These are phyloP conservation scores for Paecilomyces sp. DNA, from an alignment of 2,329 filamentous ascomycete species.

Conservation along the genomic window DNA sequence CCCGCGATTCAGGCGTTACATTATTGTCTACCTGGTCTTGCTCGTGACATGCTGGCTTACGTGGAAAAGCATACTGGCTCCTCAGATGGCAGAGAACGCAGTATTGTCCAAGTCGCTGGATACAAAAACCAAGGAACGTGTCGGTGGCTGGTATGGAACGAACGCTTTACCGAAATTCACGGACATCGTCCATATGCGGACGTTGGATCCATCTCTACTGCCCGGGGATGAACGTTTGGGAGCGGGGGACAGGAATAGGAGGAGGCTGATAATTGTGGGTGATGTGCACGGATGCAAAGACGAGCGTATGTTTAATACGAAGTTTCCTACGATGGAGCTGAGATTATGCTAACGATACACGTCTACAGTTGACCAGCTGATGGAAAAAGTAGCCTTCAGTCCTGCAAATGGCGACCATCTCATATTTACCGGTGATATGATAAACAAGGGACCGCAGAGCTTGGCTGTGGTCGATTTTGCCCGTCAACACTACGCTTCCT, in stretches of 20 bases:
- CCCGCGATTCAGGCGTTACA: conserved; percentile 35
- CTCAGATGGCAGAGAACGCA: conserved; percentile 23
- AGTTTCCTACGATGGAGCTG: conserved; percentile 2
- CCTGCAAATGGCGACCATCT: conserved; percentile 58
- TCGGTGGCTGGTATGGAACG: conserved; percentile 37
- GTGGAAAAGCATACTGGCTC: conserved; percentile 26
- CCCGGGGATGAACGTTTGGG: conserved; percentile 24
- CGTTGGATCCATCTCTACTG: conserved; percentile 41
- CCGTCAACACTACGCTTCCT: conserved; percentile 65
- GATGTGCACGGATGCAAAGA: conserved; percentile 85
- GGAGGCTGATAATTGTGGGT: conserved; percentile 71
- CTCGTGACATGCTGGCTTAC: conserved; percentile 21
- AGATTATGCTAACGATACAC: conserved; percentile 2
- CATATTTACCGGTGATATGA: conserved; percentile 68
- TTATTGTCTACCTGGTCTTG: conserved; percentile 27
- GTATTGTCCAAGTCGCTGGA: conserved; percentile 24
- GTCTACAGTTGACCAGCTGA: conserved; percentile 46
- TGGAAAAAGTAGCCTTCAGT: conserved; percentile 61
- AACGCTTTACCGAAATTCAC: conserved; percentile 44
- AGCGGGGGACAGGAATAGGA: conserved; percentile 22
- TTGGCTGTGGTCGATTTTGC: conserved; percentile 68
- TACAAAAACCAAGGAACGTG: conserved; percentile 15
- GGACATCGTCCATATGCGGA: conserved; percentile 44
- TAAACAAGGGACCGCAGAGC: conserved; percentile 83
- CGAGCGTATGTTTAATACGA: conserved; percentile 44